Evolutionary conservation across 2,329 filamentous ascomycete genomes (phyloP), one percentile per base, ranked within the genome.

Genomic region (Colletotrichum tanaceti): DNA sequence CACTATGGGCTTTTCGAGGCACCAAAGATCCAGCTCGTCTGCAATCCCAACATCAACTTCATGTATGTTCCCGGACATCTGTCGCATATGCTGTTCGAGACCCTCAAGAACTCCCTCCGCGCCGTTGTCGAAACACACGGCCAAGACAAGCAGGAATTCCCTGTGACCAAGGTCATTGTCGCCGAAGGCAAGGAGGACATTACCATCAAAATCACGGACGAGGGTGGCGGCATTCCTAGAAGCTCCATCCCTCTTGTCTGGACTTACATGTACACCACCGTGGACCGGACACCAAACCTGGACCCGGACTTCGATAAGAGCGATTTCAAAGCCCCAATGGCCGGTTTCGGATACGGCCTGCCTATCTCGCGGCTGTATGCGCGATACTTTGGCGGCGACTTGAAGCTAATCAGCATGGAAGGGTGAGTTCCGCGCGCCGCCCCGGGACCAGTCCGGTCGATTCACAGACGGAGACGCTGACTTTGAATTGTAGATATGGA

Each of bases 231-330:
- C 71, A 98, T 99, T 61, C 94, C 96, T 0, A 86, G 96, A 75
- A 97, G 92, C 74, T 89, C 93, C 60, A 98, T 99, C 72, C 96
- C 96, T 5, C 86, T 99, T 16, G 96, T 98, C n/a, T 99, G 96
- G 96, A 99, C 96, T 14, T 99, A 99, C 80, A 99, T 98, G 96
- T 99, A 99, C 80, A 99, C 96, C 43, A 99, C 96, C 2, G 96
- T 99, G 72, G 96, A 98, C 79, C 90, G 94, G 74, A 98, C 96
- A 24, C 96, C 96, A 16, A 97, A 90, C 77, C 84, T 99, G 71
- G 96, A 99, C 77, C 96, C 96, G 0, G 95, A 98, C 78, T 99
- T 98, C 79, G 95, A 99, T 81, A 97, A 98, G 83, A 97, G 91
- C 81, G 96, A 99, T 79, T 99, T 99, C 85, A 98, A 99, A 81